Percentiles rank a stretch among this genome's conserved stretches.
These are phyloP conservation scores for Trichoderma koningii DNA, from an alignment of 2,329 filamentous ascomycete species.

Conservation along the genomic window DNA sequence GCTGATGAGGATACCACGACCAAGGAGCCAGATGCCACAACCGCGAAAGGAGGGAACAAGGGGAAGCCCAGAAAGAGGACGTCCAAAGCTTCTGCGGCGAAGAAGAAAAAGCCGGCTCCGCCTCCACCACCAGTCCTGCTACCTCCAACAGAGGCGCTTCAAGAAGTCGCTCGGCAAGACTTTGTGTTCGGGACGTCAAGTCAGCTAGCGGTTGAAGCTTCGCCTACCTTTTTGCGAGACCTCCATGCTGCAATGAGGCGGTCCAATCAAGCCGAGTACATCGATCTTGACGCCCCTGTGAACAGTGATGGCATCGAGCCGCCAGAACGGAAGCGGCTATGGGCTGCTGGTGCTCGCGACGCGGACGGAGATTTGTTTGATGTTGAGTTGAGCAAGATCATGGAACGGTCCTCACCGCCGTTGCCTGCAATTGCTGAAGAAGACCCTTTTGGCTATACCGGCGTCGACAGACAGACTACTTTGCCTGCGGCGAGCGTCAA, in stretches of 20 bases:
- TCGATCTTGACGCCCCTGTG: conserved; percentile 45
- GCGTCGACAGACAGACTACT: neutral
- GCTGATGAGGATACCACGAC: conserved; percentile 48
- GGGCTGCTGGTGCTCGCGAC: conserved; percentile 71
- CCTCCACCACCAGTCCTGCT: conserved; percentile 57
- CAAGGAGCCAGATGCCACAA: conserved; percentile 12
- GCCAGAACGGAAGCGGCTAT: conserved; percentile 53
- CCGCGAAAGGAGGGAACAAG: conserved; percentile 38
- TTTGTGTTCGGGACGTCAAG: conserved; percentile 87
- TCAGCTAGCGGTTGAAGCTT: conserved; percentile 73
- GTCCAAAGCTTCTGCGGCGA: conserved; percentile 44
- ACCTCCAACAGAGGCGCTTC: conserved; percentile 68
- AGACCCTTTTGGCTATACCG: conserved; percentile 46
- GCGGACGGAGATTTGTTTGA: conserved; percentile 64
- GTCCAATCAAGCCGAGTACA: conserved; percentile 52
- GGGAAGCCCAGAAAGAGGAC: conserved; percentile 39
- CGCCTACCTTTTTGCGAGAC: conserved; percentile 64
- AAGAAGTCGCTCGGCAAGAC: conserved; percentile 67
- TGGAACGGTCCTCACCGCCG: conserved; percentile 44
- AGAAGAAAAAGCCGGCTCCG: conserved; percentile 46
- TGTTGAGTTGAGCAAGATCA: conserved; percentile 62
- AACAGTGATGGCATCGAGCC: conserved; percentile 45
- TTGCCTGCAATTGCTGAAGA: conserved; percentile 33
- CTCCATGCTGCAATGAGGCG: conserved; percentile 62
- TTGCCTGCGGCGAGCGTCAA: neutral